Conservation (phyloP, 441 rosid species). For the Theobroma grandiflorum region DNA sequence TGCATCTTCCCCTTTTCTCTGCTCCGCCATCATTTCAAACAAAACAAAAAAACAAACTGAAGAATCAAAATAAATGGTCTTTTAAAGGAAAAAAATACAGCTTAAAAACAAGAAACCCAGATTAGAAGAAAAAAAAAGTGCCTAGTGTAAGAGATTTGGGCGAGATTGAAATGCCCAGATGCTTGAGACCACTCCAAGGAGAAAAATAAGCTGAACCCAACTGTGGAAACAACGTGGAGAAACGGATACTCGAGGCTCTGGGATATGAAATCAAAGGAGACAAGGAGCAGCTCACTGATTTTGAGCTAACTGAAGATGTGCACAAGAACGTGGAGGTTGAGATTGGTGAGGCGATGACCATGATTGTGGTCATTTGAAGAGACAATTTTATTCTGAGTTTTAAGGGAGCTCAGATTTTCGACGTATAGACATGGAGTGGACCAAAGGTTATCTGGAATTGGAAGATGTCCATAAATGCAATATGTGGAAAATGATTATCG, state of each 20-base stretch:
- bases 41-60: background rate
- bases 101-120: background rate
- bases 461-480: slow-evolving; percentile 7
- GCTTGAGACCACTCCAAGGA: slow-evolving; percentile 71
- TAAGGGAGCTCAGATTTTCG: slow-evolving; percentile 8
- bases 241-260: slow-evolving; percentile 38
- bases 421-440: background rate
- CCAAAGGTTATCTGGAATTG: slow-evolving; percentile 13
- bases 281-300: slow-evolving; percentile 33
- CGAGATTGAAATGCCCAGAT: slow-evolving; percentile 57
- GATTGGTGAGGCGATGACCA: slow-evolving; percentile 60
- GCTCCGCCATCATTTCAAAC: slow-evolving; percentile 31
- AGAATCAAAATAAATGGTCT: background rate
- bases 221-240: slow-evolving; percentile 42
- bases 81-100: background rate
- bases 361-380: slow-evolving; percentile 22
- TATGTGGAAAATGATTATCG: background rate
- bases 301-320: slow-evolving; percentile 43
- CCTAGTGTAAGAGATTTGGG: slow-evolving; percentile 52
- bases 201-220: slow-evolving; percentile 54
- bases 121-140: slow-evolving; percentile 21
- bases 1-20: slow-evolving; percentile 58
- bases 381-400: background rate
- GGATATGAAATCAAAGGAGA: slow-evolving; percentile 38
- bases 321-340: slow-evolving; percentile 41